Conservation (phyloP, 2,329 filamentous ascomycete species). For the Neofusicoccum umdonicola region DNA sequence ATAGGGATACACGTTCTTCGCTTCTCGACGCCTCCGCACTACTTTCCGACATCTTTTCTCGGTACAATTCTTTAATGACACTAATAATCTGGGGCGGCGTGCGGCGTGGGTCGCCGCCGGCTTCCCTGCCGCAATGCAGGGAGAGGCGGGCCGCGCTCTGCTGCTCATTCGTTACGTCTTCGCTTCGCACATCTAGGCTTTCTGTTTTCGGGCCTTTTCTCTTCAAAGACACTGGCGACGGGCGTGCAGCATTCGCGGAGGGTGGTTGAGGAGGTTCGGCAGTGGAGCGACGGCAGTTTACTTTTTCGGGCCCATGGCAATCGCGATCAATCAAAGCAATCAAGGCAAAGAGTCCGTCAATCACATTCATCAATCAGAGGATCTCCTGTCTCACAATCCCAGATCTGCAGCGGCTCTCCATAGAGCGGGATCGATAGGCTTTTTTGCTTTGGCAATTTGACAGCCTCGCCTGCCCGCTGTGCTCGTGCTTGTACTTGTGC, state of each 20-base stretch:
- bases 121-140: neutral
- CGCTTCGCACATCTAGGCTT: constrained; percentile 9
- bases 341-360: neutral
- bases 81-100: constrained; percentile 8
- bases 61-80: constrained; percentile 16
- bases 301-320: constrained; percentile 7
- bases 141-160: neutral
- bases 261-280: neutral
- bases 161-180: constrained; percentile 11
- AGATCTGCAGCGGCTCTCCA: constrained; percentile 9
- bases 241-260: neutral
- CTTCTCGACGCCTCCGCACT: constrained; percentile 2
- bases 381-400: neutral
- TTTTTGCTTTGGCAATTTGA: neutral
- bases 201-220: constrained; percentile 14
- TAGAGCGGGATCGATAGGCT: constrained; percentile 1
- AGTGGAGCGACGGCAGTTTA: constrained; percentile 8
- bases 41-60: neutral
- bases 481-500: neutral
- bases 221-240: neutral
- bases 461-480: neutral
- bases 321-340: constrained; percentile 6
- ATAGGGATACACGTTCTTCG: constrained; percentile 13
- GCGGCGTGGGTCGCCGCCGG: neutral
- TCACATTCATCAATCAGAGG: neutral